Evolutionary conservation across 345 rosid species (phyloP).

Genomic region (Orychophragmus violaceus): DNA sequence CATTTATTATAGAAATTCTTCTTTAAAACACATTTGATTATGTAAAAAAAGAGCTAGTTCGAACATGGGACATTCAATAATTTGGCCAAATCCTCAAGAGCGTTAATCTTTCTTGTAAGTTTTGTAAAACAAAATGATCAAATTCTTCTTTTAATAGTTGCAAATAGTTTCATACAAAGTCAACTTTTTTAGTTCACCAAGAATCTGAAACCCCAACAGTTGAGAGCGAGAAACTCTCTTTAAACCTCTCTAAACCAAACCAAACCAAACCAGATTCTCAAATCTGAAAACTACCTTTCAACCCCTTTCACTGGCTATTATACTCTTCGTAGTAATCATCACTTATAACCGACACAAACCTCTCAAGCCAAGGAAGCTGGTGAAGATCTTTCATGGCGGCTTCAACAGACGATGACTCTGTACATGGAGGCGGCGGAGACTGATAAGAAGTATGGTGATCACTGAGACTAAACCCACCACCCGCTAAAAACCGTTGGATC

Average conservation of each 20-base stretch:
- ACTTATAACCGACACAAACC: conserved; percentile 92
- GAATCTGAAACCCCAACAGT: conserved; percentile 1
- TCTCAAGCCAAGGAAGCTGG: conserved; percentile 98
- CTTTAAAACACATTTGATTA: not conserved
- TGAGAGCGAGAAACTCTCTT: not conserved
- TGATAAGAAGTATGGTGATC: conserved; percentile 65
- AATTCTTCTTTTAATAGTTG: not conserved
- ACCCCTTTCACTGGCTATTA: not conserved
- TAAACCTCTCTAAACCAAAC: too few relatives aligned
- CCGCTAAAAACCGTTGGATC: conserved; percentile 89
- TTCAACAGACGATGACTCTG: conserved; percentile 64
- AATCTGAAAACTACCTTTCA: not conserved
- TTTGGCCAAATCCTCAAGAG: not conserved
- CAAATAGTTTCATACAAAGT: conserved; percentile 10
- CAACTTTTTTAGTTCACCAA: conserved; percentile 5
- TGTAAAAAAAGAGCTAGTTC: too few relatives aligned
- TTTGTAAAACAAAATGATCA: not conserved
- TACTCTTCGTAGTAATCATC: conserved; percentile 85
- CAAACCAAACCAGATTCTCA: too few relatives aligned
- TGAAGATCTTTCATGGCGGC: conserved; percentile 90
- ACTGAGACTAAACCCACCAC: conserved; percentile 76
- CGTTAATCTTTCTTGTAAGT: not conserved
- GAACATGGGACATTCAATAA: too few relatives aligned
- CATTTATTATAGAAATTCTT: too few relatives aligned
- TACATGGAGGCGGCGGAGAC: conserved; percentile 69